Base-by-base conservation (phyloP, 2,329 filamentous ascomycete genomes). In the Colletotrichum caudatum region DNA sequence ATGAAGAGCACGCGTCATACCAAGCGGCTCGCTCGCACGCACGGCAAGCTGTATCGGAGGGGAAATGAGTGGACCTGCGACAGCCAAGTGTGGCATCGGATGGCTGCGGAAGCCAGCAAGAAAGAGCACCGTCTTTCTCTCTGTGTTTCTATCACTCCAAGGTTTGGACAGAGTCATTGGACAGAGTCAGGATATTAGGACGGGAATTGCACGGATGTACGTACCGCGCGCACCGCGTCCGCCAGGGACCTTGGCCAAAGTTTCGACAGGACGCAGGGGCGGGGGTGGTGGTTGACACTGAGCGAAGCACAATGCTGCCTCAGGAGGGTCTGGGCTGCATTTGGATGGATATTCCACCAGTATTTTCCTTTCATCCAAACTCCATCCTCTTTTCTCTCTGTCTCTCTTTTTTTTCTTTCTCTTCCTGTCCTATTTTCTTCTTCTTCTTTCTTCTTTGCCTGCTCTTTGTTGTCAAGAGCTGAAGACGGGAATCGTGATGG, bases 401-500 rank as follows among this genome's bases (percentile, higher is more conserved):
- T 29, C 29, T 29, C 29, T 29, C 29, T 29, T 62, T 6, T 41
- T 48, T 7, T 62, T 2, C n/a, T 56, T 2, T 11, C 1, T 6
- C 16, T 46, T 37, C 8, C 29, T 3, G 7, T 9, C 1, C 29
- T 48, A 3, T 26, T 54, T 29, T 46, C 11, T 26, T 20, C 35
- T 23, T 11, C 1, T 39, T 50, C 5, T 26, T 26, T 56, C 12
- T 33, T 39, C 18, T 35, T n/a, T 58, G 8, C 44, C 37, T 60
- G 48, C 48, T 29, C 33, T 35, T 46, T 63, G 54, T 57, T 39
- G 54, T 37, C 44, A 53, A 23, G 29, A 46, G 37, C 39, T 64
- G 58, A 54, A 59, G 58, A 68, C 64, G 59, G 64, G 58, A 71
- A 71, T 68, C 64, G 69, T 68, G 69, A 71, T 64, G 59, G 53